Base-by-base conservation (phyloP, 2,329 filamentous ascomycete genomes). In the Nemania abortiva region DNA sequence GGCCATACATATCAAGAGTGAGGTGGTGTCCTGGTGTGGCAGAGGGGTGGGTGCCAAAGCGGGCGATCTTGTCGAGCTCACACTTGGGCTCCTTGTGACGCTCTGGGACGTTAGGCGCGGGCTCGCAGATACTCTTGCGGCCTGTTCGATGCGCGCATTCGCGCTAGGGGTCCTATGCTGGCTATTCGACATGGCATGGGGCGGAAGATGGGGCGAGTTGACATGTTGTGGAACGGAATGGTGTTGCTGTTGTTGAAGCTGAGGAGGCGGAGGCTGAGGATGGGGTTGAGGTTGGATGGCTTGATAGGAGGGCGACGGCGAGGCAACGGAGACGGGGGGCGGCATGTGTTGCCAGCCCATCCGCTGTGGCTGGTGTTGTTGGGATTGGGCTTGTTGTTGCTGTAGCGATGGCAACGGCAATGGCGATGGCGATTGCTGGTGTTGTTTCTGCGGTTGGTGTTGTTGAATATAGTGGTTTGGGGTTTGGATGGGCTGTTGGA, bases 1-100 rank as follows among this genome's bases (percentile, higher is more conserved):
- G 2, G 92, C 91, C 15, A 94, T 84, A n/a, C 87, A 87, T 7
- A 93, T 83, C 66, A 95, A 83, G 9, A 94, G 81, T 1, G 89
- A 83, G 2, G 87, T 82, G 0, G 85, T 86, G 65, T 89, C 87
- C 9, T 84, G 77, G 59, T 78, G 82, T 24, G 86, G 83, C 67
- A 87, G 79, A 15, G 84, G 79, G 15, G 77, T 82, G 58, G 65
- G 78, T 31, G 72, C 74, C 6, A 72, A 74, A 31, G 77, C 75
- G 22, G 77, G 78, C 18, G 78, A 79, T 67, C 77, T 76, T 22
- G 74, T 75, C 22, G 77, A 79, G 65, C 77, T 76, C 24, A 79
- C 76, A 62, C 78, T 79, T 13, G 78, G 76, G 56, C 77, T 79
- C 66, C 78, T 75, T 22, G 76, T 74, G 47, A 76, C 47, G 20